A percentile compares a stretch with the other conserved stretches of the same genome.
Conservation (phyloP, 768 basidiomycete species). For the Harrya chromipes region DNA sequence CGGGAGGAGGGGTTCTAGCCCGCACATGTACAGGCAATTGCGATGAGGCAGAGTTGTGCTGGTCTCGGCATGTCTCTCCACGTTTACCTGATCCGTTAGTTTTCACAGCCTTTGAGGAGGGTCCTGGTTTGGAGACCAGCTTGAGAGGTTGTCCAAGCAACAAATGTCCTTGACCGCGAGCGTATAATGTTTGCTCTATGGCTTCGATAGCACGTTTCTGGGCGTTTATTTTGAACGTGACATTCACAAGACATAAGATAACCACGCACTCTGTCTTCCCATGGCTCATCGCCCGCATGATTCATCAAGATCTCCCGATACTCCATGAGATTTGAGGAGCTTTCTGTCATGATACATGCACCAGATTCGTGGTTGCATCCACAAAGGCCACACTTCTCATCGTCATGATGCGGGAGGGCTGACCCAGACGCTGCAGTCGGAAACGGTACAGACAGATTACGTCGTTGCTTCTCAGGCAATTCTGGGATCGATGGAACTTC, state of each 20-base stretch:
- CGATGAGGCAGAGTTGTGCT: neutral
- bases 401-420: conserved; percentile 3
- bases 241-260: neutral
- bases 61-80: neutral
- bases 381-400: conserved; percentile 58
- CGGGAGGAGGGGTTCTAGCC: neutral
- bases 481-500: neutral
- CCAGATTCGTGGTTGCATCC: conserved; percentile 47
- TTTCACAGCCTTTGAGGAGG: conserved; percentile 16
- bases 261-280: conserved; percentile 56
- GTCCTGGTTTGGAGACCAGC: conserved; percentile 40
- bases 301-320: conserved; percentile 65
- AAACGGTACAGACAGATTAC: neutral
- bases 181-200: conserved; percentile 62
- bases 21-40: neutral
- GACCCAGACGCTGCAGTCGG: conserved; percentile 1
- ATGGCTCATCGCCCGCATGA: conserved; percentile 63
- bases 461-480: conserved; percentile 5
- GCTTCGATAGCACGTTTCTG: conserved; percentile 64
- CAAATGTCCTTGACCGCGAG: conserved; percentile 53
- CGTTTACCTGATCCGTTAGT: neutral
- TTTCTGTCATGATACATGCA: conserved; percentile 61
- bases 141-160: conserved; percentile 64
- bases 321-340: conserved; percentile 62
- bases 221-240: conserved; percentile 8